Conservation (phyloP, 2,329 filamentous ascomycete genomes). For the Xylaria arbuscula region DNA sequence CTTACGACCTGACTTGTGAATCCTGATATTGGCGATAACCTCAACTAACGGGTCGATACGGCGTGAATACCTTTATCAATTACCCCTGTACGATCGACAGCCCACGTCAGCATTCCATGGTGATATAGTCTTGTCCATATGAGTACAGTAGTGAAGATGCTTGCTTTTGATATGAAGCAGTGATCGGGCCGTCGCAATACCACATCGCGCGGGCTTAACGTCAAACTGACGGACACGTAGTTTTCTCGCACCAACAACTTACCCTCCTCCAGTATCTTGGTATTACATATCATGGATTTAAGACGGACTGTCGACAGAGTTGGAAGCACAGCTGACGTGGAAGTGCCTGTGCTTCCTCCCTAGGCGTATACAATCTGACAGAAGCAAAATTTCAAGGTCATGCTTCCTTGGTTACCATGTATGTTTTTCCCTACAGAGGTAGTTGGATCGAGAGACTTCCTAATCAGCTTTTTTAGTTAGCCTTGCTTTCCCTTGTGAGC, state of each 20-base stretch:
- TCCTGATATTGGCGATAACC: not conserved
- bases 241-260: not conserved
- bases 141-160: not conserved
- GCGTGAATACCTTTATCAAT: not conserved
- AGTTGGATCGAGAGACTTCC: not conserved
- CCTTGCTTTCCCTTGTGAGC: not conserved
- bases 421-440: not conserved
- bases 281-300: not conserved
- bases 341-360: not conserved
- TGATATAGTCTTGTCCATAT: not conserved
- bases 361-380: not conserved
- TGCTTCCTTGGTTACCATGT: not conserved
- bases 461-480: not conserved
- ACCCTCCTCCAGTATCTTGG: not conserved
- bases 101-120: not conserved
- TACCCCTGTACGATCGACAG: not conserved
- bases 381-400: not conserved
- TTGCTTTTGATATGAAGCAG: not conserved
- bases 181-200: not conserved
- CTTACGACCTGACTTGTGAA: not conserved
- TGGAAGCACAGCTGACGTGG: not conserved
- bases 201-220: not conserved
- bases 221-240: not conserved
- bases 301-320: not conserved
- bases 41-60: not conserved